Evolutionary conservation across 371 early-diverging fungal species (phyloP).

Genomic region (Actinomortierella ambigua): DNA sequence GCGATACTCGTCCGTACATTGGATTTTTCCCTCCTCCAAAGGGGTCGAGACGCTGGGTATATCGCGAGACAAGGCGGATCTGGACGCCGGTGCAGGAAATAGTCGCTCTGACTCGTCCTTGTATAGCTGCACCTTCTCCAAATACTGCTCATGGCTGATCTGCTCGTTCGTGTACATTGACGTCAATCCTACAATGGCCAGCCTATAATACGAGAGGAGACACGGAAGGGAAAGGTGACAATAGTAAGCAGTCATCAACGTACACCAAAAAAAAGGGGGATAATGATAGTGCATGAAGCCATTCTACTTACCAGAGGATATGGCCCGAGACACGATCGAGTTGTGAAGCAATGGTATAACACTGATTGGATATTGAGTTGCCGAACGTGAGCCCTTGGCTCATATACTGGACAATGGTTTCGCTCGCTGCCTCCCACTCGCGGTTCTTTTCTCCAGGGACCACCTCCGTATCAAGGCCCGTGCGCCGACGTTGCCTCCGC

Average conservation of each 20-base stretch:
- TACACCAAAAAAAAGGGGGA: too few relatives aligned
- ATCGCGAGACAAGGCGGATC: background rate
- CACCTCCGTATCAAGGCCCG: slow-evolving; percentile 32
- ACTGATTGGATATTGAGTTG: slow-evolving; percentile 37
- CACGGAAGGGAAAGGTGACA: background rate
- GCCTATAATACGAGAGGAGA: slow-evolving; percentile 45
- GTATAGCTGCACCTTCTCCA: slow-evolving; percentile 53
- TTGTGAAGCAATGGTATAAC: slow-evolving; percentile 39
- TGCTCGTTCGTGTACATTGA: slow-evolving; percentile 72
- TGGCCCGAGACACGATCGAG: slow-evolving; percentile 25
- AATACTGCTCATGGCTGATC: slow-evolving; percentile 62
- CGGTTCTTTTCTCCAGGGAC: slow-evolving; percentile 14
- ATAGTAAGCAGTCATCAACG: too few relatives aligned
- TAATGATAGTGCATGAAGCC: background rate
- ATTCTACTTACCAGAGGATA: slow-evolving; percentile 23
- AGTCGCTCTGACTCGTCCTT: slow-evolving; percentile 66
- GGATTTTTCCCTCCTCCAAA: slow-evolving; percentile 28
- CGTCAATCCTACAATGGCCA: slow-evolving; percentile 74
- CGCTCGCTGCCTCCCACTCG: slow-evolving; percentile 29
- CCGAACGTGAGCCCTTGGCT: slow-evolving; percentile 24
- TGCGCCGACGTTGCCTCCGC: slow-evolving; percentile 24
- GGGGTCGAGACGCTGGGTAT: background rate
- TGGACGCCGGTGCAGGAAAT: background rate
- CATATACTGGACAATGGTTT: slow-evolving; percentile 30
- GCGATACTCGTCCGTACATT: slow-evolving; percentile 71